Conservation (phyloP, 1,284 basidiomycete genomes). For the Schizophyllum commune region DNA sequence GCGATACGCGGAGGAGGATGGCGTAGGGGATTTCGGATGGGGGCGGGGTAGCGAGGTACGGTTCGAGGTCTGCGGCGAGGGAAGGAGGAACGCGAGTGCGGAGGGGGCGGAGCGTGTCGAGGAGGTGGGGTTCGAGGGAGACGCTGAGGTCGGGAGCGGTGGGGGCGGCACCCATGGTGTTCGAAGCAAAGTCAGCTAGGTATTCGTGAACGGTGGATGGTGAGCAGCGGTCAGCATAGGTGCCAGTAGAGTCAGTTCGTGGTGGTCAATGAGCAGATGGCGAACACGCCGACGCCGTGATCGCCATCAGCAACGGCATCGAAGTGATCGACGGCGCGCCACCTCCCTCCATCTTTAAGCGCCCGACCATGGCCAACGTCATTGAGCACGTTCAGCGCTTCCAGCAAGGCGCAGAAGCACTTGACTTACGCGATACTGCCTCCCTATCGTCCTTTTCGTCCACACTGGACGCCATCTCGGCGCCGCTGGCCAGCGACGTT, state of each 20-base stretch:
- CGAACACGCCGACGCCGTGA: background rate
- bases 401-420: slow-evolving; percentile 24
- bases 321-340: slow-evolving; percentile 6
- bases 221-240: background rate
- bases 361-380: slow-evolving; percentile 4
- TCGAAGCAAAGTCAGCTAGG: background rate
- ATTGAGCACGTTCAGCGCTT: slow-evolving; percentile 24
- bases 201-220: background rate
- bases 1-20: slow-evolving; percentile 50
- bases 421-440: background rate
- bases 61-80: slow-evolving; percentile 31
- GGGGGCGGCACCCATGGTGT: background rate
- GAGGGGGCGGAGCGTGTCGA: slow-evolving; percentile 38
- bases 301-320: background rate
- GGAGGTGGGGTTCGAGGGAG: slow-evolving; percentile 61
- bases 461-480: background rate
- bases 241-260: background rate
- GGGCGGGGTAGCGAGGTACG: slow-evolving; percentile 24
- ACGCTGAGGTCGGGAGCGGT: slow-evolving; percentile 37
- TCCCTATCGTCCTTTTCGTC: background rate
- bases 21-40: slow-evolving; percentile 49
- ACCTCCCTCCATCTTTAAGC: slow-evolving; percentile 7
- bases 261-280: too few species aligned
- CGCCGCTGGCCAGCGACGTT: background rate
- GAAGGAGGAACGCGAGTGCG: slow-evolving; percentile 32